These are phyloP conservation scores for Funneliformis caledonium DNA, from an alignment of 371 early-diverging fungal species.

Conservation along the genomic window DNA sequence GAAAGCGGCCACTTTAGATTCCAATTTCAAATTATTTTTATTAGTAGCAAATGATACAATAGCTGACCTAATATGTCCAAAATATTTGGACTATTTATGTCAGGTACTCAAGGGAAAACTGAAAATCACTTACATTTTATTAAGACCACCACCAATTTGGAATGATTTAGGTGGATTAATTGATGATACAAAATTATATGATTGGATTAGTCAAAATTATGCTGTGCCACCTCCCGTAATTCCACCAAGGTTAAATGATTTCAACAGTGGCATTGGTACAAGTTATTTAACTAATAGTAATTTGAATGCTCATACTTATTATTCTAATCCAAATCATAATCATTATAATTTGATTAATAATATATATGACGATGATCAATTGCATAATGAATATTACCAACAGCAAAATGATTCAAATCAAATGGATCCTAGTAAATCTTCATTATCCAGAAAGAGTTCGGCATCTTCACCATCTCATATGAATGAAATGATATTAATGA, in stretches of 20 bases:
- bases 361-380: neutral
- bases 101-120: neutral
- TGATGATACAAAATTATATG: neutral
- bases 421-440: neutral
- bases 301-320: neutral
- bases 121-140: neutral
- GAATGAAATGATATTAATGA: neutral
- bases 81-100: neutral
- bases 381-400: neutral
- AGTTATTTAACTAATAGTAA: neutral
- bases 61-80: neutral
- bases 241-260: neutral
- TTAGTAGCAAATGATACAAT: neutral
- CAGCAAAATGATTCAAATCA: neutral
- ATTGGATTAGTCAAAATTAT: slow-evolving; percentile 6
- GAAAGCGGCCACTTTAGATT: neutral
- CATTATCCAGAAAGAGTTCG: neutral
- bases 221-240: neutral
- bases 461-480: neutral
- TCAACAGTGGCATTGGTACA: too few species aligned
- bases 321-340: neutral
- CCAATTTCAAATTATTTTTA: neutral
- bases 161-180: neutral
- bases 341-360: too few species aligned
- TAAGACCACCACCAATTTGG: neutral